Evolutionary conservation across 805 yeast genomes (phyloP), one percentile per base, ranked within the genome.

Genomic region (Wickerhamiella occidentalis): DNA sequence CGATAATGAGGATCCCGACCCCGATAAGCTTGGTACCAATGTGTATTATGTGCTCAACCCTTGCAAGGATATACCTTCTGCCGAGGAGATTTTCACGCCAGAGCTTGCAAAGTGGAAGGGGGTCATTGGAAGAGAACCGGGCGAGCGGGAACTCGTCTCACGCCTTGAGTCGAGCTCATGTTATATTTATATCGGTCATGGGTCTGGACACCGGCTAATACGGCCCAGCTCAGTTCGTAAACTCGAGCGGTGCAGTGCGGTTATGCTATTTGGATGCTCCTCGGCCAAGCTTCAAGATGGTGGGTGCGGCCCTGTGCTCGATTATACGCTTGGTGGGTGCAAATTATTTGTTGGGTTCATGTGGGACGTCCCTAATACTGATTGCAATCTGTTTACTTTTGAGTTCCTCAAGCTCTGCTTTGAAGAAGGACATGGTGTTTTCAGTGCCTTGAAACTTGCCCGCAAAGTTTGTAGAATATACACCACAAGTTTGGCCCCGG

Each of bases 341-440:
- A 92, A 95, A 0, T 73, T 83, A 78, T 73, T 86, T 1, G 66
- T 92, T 33, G 96, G 85, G 0, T 86, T 85, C 58, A 65, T 92
- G 50, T 92, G 98, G 98, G 96, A 87, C 63, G 96, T 92, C 3
- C 92, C 97, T 0, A 97, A 92, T 64, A 87, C 84, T 56, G 99
- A 92, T 62, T 85, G 86, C 46, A 97, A 92, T 64, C 73, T 72
- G 56, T 86, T 88, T 56, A 81, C 85, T 21, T 52, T 72, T 8
- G 68, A 75, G 2, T 61, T 85, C 35, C 73, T 92, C 55, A 71
- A 72, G 2, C 54, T 51, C 4, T 51, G 54, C 7, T 62, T 55
- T 19, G 64, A 58, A 22, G 55, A 56, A 1, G 53, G 47, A 3
- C 56, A 53, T 13, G 36, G 53, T 4, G 49, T 56, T 3, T 65